A percentile compares a stretch with the other conserved stretches of the same genome.
phyloP scores from a whole-genome alignment of 2,329 filamentous ascomycete species.

The Xenoacremonium recifei region DNA sequence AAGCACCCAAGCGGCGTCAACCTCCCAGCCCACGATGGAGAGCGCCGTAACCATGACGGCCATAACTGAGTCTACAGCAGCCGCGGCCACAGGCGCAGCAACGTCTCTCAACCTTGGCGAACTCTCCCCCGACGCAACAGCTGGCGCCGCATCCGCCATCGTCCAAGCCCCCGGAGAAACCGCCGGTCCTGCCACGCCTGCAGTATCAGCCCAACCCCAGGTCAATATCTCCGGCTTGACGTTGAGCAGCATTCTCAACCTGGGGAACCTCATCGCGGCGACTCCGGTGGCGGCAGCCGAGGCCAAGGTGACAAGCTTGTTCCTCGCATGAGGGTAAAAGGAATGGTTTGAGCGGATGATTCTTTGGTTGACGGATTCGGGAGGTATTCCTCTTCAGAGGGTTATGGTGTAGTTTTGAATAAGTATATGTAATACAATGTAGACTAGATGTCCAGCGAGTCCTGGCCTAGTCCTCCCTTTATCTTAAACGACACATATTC shows the following conservation, averaged over 20 bases:
- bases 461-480: neutral
- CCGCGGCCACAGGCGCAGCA: slow-evolving; percentile 4
- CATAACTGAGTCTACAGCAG: slow-evolving; percentile 4
- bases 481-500: neutral
- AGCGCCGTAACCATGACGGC: slow-evolving; percentile 22
- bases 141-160: slow-evolving; percentile 12
- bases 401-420: neutral
- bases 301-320: too few species aligned
- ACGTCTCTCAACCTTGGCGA: slow-evolving; percentile 23
- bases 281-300: too few species aligned
- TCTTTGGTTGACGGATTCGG: too few species aligned
- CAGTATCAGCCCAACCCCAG: slow-evolving; percentile 15
- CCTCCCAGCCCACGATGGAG: slow-evolving; percentile 12
- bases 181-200: slow-evolving; percentile 15
- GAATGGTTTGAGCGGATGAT: too few species aligned
- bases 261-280: slow-evolving; percentile 43
- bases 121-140: slow-evolving; percentile 13
- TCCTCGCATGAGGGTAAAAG: too few species aligned
- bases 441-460: neutral
- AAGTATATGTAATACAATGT: neutral
- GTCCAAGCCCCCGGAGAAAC: slow-evolving; percentile 11
- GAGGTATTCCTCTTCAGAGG: neutral
- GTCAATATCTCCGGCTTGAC: slow-evolving; percentile 41
- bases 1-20: slow-evolving; percentile 5
- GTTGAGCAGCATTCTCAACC: slow-evolving; percentile 41